phyloP scores from a whole-genome alignment of 305 asterid species.

The Euphrasia arctica region DNA sequence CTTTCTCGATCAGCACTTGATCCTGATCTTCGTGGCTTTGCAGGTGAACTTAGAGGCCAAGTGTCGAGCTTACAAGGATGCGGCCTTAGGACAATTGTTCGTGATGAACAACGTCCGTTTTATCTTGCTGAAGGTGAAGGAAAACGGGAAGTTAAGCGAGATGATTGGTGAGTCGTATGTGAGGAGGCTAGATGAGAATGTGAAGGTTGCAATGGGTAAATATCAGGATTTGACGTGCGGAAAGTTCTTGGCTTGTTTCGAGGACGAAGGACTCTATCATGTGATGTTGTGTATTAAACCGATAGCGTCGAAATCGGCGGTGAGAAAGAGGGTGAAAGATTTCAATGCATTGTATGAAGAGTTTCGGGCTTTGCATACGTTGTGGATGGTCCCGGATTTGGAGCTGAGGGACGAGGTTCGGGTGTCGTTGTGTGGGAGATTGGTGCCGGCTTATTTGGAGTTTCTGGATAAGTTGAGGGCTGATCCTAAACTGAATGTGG shows the following conservation, averaged over 20 bases:
- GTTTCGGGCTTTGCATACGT: constrained; percentile 19
- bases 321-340: constrained; percentile 33
- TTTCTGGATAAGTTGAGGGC: constrained; percentile 38
- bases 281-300: constrained; percentile 24
- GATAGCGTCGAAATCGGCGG: constrained; percentile 29
- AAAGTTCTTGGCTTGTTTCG: constrained; percentile 41
- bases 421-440: constrained; percentile 15
- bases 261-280: constrained; percentile 33
- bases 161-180: constrained; percentile 41
- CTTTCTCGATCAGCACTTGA: constrained; percentile 41
- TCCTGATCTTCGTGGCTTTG: constrained; percentile 39
- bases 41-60: constrained; percentile 36
- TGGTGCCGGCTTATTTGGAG: constrained; percentile 34
- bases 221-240: constrained; percentile 33
- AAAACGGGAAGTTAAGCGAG: constrained; percentile 29
- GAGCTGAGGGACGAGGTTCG: constrained; percentile 41
- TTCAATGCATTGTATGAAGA: constrained; percentile 42
- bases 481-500: constrained; percentile 22
- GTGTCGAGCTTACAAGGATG: constrained; percentile 23
- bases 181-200: constrained; percentile 22
- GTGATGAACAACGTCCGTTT: constrained; percentile 55
- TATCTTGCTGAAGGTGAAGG: constrained; percentile 28
- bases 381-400: constrained; percentile 40
- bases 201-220: constrained; percentile 21
- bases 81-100: constrained; percentile 35